Evolutionary conservation across 129 eudicot genomes (phyloP), one percentile per base, ranked within the genome.

Genomic region (Tanacetum coccineum): DNA sequence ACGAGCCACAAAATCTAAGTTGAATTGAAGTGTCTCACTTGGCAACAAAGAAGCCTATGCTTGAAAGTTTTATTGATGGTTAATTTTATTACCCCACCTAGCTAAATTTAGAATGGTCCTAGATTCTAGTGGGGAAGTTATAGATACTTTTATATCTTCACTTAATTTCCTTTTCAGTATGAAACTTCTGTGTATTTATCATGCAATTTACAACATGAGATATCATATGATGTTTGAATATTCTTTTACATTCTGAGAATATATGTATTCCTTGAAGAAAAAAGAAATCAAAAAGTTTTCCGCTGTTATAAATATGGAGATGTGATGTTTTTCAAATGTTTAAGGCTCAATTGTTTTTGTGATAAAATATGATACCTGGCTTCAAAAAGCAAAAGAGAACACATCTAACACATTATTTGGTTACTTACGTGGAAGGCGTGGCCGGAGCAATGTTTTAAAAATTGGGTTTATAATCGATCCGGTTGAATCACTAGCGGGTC

Each of bases 51-150:
- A 25, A 57, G 62, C n/a, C 39, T 21, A 57, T 57, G 18, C 10
- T 19, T 3, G 12, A 15, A 17, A 2, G 28, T 21, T n/a, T n/a
- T n/a, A n/a, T n/a, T n/a, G n/a, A n/a, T n/a, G n/a, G n/a, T n/a
- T n/a, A n/a, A n/a, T n/a, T n/a, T n/a, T n/a, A n/a, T 22, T 39
- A 0, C 51, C 67, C 67, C 67, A 40, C 51, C 66, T 62, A 62
- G 51, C 30, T 62, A 62, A 11, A 25, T 15, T 9, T 36, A 39
- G 49, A 19, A 2, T 25, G 62, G 62, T 22, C 62, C 62, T n/a
- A 53, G 1, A n/a, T 49, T 15, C 22, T 53, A 53, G 11, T 18
- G 28, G 13, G 26, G 49, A 39, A 40, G 25, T 40, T 62, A 62
- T 62, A 36, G 50, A 17, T 17, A 14, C 45, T 36, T 62, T 62